Conservation (phyloP, 1,139 yeast genomes). For the Trichomonascaceae sp. region DNA sequence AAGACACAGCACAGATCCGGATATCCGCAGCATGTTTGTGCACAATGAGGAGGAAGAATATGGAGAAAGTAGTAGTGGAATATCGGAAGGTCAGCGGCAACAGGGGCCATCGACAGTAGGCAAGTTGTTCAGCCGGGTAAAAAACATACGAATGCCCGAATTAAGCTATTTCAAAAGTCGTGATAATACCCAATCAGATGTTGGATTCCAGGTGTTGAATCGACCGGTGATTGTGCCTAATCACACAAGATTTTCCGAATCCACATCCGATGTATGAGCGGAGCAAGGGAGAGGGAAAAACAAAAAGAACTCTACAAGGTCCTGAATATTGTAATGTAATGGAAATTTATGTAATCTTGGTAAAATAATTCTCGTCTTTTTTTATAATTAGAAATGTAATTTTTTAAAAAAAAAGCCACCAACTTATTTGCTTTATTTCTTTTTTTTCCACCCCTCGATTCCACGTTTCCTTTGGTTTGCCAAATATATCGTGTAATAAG, state of each 20-base stretch:
- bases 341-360: not conserved
- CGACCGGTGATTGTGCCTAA: slow-evolving; percentile 22
- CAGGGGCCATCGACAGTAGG: not conserved
- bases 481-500: not conserved
- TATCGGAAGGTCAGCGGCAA: not conserved
- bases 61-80: not conserved
- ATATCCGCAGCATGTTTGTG: not conserved
- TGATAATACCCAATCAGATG: not conserved
- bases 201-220: slow-evolving; percentile 25
- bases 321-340: not conserved
- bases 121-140: not conserved
- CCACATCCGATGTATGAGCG: not conserved
- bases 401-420: no score
- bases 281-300: not conserved
- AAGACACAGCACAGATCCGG: not conserved
- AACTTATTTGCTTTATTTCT: not conserved
- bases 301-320: not conserved
- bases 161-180: not conserved
- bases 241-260: not conserved
- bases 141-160: not conserved
- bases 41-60: not conserved
- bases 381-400: no score
- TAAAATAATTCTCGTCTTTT: not conserved
- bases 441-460: not conserved
- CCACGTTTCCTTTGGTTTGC: not conserved